Evolutionary conservation across 345 rosid species (phyloP).

Genomic region (Eucalyptus erythrocorys): DNA sequence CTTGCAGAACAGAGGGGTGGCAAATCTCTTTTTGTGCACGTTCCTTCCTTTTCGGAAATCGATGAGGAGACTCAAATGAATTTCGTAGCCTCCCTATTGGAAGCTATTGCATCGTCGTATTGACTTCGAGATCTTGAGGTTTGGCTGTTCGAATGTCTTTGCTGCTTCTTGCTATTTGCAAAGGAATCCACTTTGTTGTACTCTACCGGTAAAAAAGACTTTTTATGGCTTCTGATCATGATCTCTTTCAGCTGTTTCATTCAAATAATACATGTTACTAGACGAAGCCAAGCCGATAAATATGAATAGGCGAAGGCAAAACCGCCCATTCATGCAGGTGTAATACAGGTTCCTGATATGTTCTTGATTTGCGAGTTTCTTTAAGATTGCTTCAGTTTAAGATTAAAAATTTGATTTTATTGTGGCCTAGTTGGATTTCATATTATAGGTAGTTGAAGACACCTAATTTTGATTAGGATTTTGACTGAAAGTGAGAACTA

Average conservation of each 20-base stretch:
- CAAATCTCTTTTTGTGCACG: conserved; percentile 80
- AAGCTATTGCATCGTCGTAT: conserved; percentile 39
- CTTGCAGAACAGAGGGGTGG: conserved; percentile 74
- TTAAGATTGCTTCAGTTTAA: too few relatives aligned
- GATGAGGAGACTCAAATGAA: conserved; percentile 90
- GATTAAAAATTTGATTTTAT: too few relatives aligned
- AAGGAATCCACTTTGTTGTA: neutral
- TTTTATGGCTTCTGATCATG: neutral
- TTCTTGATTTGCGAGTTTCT: too few relatives aligned
- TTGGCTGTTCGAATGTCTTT: neutral
- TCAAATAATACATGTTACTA: too few relatives aligned
- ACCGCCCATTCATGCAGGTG: too few relatives aligned
- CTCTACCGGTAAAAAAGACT: neutral
- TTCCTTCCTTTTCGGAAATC: conserved; percentile 77
- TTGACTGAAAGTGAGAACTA: too few relatives aligned
- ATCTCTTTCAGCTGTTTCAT: neutral
- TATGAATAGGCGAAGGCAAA: too few relatives aligned
- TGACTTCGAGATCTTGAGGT: neutral
- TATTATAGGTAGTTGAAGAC: too few relatives aligned
- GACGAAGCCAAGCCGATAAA: neutral
- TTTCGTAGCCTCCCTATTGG: conserved; percentile 72
- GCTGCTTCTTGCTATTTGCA: neutral
- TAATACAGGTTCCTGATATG: too few relatives aligned
- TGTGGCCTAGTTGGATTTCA: too few relatives aligned
- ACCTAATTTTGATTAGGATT: too few relatives aligned